These are phyloP conservation scores for Berberis thunbergii DNA, from an alignment of 164 flowering plant species.

Conservation along the genomic window DNA sequence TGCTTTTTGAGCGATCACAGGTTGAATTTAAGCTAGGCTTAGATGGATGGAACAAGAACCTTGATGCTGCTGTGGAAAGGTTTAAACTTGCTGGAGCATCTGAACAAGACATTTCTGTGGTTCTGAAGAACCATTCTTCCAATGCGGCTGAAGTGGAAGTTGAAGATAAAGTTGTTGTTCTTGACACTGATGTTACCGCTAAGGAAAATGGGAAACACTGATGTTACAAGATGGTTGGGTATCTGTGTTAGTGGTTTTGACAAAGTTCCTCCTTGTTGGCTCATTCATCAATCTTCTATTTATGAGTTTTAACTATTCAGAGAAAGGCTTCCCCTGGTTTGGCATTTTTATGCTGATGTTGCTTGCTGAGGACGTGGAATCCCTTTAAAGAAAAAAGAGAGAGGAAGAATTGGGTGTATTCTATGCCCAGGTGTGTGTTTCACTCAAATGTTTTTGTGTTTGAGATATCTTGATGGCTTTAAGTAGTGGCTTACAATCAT, in stretches of 20 bases:
- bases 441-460: no score
- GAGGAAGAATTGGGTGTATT: no score
- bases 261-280: slow-evolving; percentile 2
- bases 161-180: slow-evolving; percentile 19
- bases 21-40: slow-evolving; percentile 72
- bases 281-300: no score
- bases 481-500: no score
- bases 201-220: slow-evolving; percentile 13
- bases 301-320: no score
- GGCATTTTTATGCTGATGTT: no score
- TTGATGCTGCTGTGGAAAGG: slow-evolving; percentile 80
- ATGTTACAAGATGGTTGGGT: background rate
- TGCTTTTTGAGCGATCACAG: slow-evolving; percentile 97
- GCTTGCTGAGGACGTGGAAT: no score
- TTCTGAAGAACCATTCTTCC: slow-evolving; percentile 75
- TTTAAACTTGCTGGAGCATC: slow-evolving; percentile 97
- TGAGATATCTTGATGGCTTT: no score
- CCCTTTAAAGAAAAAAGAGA: no score
- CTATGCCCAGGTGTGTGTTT: no score
- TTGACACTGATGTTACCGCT: slow-evolving; percentile 5
- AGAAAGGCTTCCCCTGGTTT: no score
- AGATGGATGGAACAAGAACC: slow-evolving; percentile 65
- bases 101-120: slow-evolving; percentile 73
- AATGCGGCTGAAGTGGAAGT: slow-evolving; percentile 37
- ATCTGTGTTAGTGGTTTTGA: slow-evolving; percentile 9